A percentile compares a stretch with the other conserved stretches of the same genome.
These are phyloP conservation scores for Tetrahymena thermophila DNA, from an alignment of 73 alveolate genomes.

Conservation along the genomic window DNA sequence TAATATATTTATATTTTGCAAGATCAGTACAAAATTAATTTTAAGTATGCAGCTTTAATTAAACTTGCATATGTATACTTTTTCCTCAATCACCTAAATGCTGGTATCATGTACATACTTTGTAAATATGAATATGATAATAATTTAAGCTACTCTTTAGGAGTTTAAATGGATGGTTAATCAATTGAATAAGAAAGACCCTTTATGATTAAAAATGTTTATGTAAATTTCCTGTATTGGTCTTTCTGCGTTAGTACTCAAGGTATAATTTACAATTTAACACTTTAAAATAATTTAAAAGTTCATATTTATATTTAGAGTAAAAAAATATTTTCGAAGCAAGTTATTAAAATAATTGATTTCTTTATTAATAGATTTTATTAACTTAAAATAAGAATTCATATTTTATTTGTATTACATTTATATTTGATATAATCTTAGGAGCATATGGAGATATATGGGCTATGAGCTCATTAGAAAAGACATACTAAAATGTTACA, in stretches of 20 bases:
- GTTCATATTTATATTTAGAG: too few relatives aligned
- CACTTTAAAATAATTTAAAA: neutral
- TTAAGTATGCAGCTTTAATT: neutral
- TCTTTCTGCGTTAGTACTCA: neutral
- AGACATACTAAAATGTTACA: neutral
- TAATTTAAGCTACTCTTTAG: neutral
- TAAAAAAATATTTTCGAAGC: too few relatives aligned
- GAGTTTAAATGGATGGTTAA: neutral
- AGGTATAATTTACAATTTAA: too few relatives aligned
- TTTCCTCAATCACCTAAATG: neutral
- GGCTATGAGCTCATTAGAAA: neutral
- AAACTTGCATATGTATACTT: neutral
- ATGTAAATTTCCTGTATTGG: neutral
- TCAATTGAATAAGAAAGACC: neutral
- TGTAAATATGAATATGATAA: neutral
- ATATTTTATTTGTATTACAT: too few relatives aligned
- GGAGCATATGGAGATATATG: neutral
- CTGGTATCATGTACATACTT: neutral
- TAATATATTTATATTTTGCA: neutral
- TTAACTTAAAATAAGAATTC: too few relatives aligned
- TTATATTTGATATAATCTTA: too few relatives aligned
- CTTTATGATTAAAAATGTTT: neutral
- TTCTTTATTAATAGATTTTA: too few relatives aligned
- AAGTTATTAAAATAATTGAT: too few relatives aligned
- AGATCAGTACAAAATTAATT: neutral